Base-by-base conservation (phyloP, 345 rosid species). In the Bretschneidera sinensis region DNA sequence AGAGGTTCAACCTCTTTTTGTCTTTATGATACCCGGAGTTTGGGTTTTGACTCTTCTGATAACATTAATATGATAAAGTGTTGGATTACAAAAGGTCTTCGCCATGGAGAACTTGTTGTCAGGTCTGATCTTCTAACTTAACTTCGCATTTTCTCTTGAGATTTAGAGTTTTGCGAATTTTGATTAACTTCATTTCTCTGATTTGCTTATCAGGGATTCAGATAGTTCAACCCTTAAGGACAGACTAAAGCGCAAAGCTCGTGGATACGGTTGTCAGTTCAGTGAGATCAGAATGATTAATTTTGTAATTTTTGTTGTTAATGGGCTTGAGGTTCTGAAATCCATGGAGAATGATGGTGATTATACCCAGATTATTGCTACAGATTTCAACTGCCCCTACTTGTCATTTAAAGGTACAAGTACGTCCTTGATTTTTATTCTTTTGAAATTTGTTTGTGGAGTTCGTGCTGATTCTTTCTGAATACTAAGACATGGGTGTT, bases 21-120 rank as follows among this genome's bases (percentile, higher is more conserved):
- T 71, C 75, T 88, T 39, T 88, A 75, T 17, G 96, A 88, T 57
- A 80, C 96, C 22, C 85, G 86, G 33, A 65, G 91, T 23, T 76
- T 84, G 75, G 76, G 71, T 43, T 61, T 63, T 45, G 66, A 62
- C 57, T n/a, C 70, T 19, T 74, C 59, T 43, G 79, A 76, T 31
- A 82, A 79, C 68, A 47, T 48, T 68, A 43, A 64, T 71, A 78
- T 73, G 78, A 71, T 91, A 55, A 75, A 76, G 70, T 51, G 55
- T 17, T 91, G 96, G 96, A 72, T 86, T 52, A 76, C 70, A 15
- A 55, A 68, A 58, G 98, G 98, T 34, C 84, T 91, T 73, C 59
- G 64, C 51, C 77, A 80, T 17, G 83, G 90, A 57, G 74, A 83
- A 60, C 88, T 78, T 48, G 70, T 84, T 47, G 31, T 71, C 65